Conservation (phyloP, 768 basidiomycete genomes). For the Nidularia pulvinata region DNA sequence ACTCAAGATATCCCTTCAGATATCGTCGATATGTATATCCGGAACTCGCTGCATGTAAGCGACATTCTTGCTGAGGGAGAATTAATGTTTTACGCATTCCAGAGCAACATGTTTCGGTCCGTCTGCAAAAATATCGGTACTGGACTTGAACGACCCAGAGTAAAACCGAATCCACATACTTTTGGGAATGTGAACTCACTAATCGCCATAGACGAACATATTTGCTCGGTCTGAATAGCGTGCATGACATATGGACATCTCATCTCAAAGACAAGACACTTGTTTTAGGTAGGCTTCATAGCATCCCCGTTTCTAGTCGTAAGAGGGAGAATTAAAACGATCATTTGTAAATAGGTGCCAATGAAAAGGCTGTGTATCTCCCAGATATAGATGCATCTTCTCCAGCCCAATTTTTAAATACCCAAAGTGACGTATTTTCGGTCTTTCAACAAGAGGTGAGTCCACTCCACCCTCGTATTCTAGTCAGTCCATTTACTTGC, state of each 20-base stretch:
- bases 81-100: constrained; percentile 1
- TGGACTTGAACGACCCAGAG: constrained; percentile 39
- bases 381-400: constrained; percentile 41
- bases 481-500: neutral
- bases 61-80: too few species aligned
- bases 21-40: constrained; percentile 51
- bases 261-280: constrained; percentile 47
- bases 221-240: constrained; percentile 30
- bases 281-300: constrained; percentile 42
- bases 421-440: constrained; percentile 64
- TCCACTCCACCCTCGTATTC: neutral
- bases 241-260: constrained; percentile 59
- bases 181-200: constrained; percentile 2
- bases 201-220: constrained; percentile 25
- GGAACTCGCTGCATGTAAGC: constrained; percentile 50
- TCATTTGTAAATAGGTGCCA: constrained; percentile 40
- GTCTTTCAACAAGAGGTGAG: constrained; percentile 52
- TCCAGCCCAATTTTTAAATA: constrained; percentile 39
- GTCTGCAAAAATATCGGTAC: constrained; percentile 45
- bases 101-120: constrained; percentile 63
- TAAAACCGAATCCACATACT: constrained; percentile 14
- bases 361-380: constrained; percentile 48
- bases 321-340: neutral
- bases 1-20: constrained; percentile 18
- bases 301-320: too few species aligned